phyloP scores from a whole-genome alignment of 1,284 basidiomycete genomes.

The Marasmius fiardii region DNA sequence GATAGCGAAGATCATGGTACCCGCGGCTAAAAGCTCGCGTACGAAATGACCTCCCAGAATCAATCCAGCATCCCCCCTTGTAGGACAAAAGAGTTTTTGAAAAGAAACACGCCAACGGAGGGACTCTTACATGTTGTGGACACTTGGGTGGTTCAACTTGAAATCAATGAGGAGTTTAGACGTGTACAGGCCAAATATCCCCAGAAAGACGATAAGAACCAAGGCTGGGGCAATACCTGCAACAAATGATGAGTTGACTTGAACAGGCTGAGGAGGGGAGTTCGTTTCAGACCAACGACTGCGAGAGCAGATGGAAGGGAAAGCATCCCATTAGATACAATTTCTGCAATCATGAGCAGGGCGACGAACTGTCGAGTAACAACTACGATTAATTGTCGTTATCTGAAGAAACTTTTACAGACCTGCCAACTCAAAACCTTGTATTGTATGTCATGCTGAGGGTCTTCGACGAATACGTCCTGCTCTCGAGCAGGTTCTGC shows the following conservation, averaged over 20 bases:
- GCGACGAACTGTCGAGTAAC: constrained; percentile 36
- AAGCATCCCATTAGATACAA: constrained; percentile 57
- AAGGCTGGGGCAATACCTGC: constrained; percentile 50
- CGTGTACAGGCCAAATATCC: constrained; percentile 49
- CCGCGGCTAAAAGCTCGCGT: constrained; percentile 43
- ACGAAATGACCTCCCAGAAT: constrained; percentile 48
- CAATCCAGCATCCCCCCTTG: constrained; percentile 49
- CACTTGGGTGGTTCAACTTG: constrained; percentile 52
- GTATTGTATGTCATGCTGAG: constrained; percentile 38
- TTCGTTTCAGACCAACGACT: constrained; percentile 38
- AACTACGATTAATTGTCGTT: not conserved
- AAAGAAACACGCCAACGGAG: not conserved
- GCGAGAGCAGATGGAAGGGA: constrained; percentile 53
- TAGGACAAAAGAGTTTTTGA: not conserved
- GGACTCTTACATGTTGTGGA: constrained; percentile 48
- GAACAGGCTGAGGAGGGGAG: not conserved
- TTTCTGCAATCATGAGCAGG: constrained; percentile 56
- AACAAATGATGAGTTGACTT: not conserved
- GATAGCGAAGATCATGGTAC: constrained; percentile 52
- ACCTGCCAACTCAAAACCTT: constrained; percentile 53
- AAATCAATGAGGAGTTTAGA: constrained; percentile 54
- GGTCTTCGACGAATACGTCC: constrained; percentile 29
- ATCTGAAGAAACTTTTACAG: constrained; percentile 7
- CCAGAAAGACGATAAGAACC: constrained; percentile 53
- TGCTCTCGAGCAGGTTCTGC: not conserved